A percentile compares a stretch with the other conserved stretches of the same genome.
phyloP scores from a whole-genome alignment of 345 rosid genomes.

The Combretum micranthum region DNA sequence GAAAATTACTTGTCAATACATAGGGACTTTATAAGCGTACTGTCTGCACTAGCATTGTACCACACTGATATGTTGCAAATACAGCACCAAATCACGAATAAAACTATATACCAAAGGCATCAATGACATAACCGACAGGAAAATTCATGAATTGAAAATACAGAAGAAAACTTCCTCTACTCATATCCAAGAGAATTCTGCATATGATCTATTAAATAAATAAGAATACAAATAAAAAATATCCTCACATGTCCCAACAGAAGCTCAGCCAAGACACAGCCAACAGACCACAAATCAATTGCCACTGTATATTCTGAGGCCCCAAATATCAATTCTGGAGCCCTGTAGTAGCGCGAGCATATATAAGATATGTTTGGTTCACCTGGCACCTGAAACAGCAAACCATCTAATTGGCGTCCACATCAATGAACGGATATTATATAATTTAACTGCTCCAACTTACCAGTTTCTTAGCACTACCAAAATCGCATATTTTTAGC shows the following conservation, averaged over 20 bases:
- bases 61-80: too few relatives aligned
- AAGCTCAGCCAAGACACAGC: conserved; percentile 95
- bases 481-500: conserved; percentile 93
- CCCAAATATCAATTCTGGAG: conserved; percentile 99
- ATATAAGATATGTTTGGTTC: conserved; percentile 97
- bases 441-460: conserved; percentile 11
- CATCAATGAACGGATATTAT: conserved; percentile 1
- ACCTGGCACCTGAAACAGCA: conserved; percentile 69
- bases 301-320: conserved; percentile 94
- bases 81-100: too few relatives aligned
- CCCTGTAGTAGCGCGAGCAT: conserved; percentile 96
- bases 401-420: conserved; percentile 6
- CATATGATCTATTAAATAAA: neutral
- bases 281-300: conserved; percentile 97
- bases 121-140: too few relatives aligned
- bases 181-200: too few relatives aligned
- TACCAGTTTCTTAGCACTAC: conserved; percentile 99
- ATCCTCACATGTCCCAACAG: conserved; percentile 76
- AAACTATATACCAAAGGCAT: too few relatives aligned
- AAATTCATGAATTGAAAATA: too few relatives aligned
- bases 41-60: too few relatives aligned
- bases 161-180: neutral
- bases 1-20: conserved; percentile 2
- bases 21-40: too few relatives aligned
- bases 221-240: neutral